Percentiles rank a stretch among this genome's conserved stretches.
phyloP scores from a whole-genome alignment of 2,329 filamentous ascomycete species.

The Aspergillus tanneri region DNA sequence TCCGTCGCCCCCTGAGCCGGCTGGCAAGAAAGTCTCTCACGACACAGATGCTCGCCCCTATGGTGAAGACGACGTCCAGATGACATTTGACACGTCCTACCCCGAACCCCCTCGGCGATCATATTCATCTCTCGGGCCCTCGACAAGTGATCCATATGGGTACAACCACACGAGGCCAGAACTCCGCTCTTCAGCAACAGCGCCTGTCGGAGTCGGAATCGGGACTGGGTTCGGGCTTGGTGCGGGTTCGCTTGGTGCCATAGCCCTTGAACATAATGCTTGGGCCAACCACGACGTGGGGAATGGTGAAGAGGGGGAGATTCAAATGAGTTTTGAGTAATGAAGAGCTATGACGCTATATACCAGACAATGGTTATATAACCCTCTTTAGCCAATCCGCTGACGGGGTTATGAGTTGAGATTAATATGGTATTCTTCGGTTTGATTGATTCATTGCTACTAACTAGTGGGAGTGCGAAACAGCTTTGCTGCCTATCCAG shows the following conservation, averaged over 20 bases:
- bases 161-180: slow-evolving; percentile 24
- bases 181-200: slow-evolving; percentile 34
- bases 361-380: neutral
- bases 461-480: neutral
- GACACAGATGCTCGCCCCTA: slow-evolving; percentile 12
- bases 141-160: slow-evolving; percentile 9
- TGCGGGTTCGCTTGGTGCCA: slow-evolving; percentile 25
- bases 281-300: slow-evolving; percentile 69
- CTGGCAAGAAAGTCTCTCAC: slow-evolving; percentile 12
- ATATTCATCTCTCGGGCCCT: slow-evolving; percentile 18
- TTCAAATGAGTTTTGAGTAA: slow-evolving; percentile 79
- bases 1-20: slow-evolving; percentile 22
- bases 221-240: slow-evolving; percentile 22
- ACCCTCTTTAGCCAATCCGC: neutral
- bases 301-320: slow-evolving; percentile 72
- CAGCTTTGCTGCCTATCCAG: neutral
- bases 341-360: slow-evolving; percentile 7
- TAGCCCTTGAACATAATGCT: slow-evolving; percentile 55
- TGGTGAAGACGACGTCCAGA: slow-evolving; percentile 51
- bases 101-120: slow-evolving; percentile 38
- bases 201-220: slow-evolving; percentile 29
- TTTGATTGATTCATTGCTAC: neutral
- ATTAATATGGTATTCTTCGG: neutral
- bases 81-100: slow-evolving; percentile 71
- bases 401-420: neutral